Evolutionary conservation across 306 rosid genomes (phyloP), one percentile per base, ranked within the genome.

Genomic region (Cicer arietinum): DNA sequence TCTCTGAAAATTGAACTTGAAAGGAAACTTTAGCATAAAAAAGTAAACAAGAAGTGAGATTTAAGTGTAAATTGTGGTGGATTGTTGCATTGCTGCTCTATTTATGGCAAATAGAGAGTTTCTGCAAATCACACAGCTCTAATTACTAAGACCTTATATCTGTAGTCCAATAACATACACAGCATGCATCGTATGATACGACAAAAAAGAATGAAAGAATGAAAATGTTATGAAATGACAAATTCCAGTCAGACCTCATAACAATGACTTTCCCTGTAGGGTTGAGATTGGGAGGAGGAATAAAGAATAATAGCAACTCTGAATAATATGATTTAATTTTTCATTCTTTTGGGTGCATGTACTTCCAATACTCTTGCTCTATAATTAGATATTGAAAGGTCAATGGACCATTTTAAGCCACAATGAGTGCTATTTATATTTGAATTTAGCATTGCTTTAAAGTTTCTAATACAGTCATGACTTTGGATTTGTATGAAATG

Each of bases 241-340:
- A 46, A 47, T 76, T 42, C 73, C 64, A 63, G 75, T 53, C 83
- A 81, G 17, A 83, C 94, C 88, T 85, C 91, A 75, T 83, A 85
- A 87, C 83, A 78, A 88, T 88, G 58, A 88, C 87, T 80, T 89
- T 88, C 64, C 77, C 86, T 47, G 25, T 70, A 61, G 62, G 64
- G 30, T 40, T 77, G 57, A 16, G 45, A 65, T 18, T 43, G 74
- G 83, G 53, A 66, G 45, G 53, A 67, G 53, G 69, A 56, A 56
- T 47, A 65, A 57, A 57, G 53, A 45, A 40, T 56, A 70, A 10
- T 35, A 39, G 54, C 45, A 45, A 54, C 6, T 63, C 47, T 73
- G 69, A 64, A 54, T 54, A 54, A 4, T 56, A 65, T 46, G 58
- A 56, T 54, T 64, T 50, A 25, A n/a, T 6, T 52, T 58, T 63